A percentile compares a stretch with the other conserved stretches of the same genome.
These are phyloP conservation scores for Vigna unguiculata DNA, from an alignment of 306 rosid species.

Conservation along the genomic window DNA sequence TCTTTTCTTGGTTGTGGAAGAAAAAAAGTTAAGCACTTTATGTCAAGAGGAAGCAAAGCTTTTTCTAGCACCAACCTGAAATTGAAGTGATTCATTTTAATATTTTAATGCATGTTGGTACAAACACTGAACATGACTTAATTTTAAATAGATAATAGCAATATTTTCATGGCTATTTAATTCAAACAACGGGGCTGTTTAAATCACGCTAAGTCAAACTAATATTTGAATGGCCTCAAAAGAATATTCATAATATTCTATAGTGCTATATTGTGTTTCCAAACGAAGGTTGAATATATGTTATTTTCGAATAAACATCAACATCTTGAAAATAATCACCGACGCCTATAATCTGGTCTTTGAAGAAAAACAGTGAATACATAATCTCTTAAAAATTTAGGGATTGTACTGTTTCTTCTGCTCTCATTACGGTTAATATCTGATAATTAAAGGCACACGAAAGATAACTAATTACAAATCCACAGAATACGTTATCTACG, in stretches of 20 bases:
- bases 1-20: conserved; percentile 51
- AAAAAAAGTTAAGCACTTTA: conserved; percentile 58
- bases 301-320: not conserved
- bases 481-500: too few species aligned
- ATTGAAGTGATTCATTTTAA: not conserved
- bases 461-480: too few species aligned
- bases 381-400: too few species aligned
- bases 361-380: not conserved
- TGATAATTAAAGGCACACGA: too few species aligned
- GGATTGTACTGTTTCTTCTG: too few species aligned
- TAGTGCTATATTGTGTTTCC: not conserved
- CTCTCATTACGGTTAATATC: too few species aligned
- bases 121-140: conserved; percentile 7
- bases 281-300: not conserved
- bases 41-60: conserved; percentile 66
- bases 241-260: not conserved
- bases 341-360: not conserved
- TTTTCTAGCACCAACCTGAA: conserved; percentile 14
- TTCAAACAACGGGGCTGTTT: not conserved
- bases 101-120: not conserved
- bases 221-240: not conserved
- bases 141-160: conserved; percentile 15
- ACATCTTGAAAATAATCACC: not conserved
- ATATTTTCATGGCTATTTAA: conserved; percentile 10
- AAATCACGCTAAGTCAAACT: not conserved